Conservation (phyloP, 345 rosid genomes). For the Rhodomyrtus tomentosa region DNA sequence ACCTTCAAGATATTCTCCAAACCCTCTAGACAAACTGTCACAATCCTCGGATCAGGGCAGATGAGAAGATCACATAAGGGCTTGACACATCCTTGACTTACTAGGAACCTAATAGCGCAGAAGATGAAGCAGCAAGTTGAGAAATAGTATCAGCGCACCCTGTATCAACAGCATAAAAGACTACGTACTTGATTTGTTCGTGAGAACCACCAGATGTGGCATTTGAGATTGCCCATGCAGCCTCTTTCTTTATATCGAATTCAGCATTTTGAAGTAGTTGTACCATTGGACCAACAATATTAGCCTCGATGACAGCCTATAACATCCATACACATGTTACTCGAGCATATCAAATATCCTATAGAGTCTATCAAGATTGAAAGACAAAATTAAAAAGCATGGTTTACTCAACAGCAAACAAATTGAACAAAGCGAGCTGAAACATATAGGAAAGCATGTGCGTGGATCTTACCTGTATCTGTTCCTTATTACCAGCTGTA, state of each 20-base stretch:
- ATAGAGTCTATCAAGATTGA: background rate
- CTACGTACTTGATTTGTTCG: conserved; percentile 43
- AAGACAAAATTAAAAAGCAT: background rate
- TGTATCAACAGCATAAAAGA: background rate
- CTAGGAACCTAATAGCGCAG: conserved; percentile 17
- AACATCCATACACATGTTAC: background rate
- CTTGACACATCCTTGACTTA: conserved; percentile 41
- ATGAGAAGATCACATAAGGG: conserved; percentile 47
- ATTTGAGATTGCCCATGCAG: conserved; percentile 52
- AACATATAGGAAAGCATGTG: background rate
- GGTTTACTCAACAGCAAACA: background rate
- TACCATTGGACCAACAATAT: conserved; percentile 28
- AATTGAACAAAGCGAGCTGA: background rate
- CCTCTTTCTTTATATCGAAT: conserved; percentile 52
- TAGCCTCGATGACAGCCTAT: conserved; percentile 39
- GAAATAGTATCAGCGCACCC: background rate
- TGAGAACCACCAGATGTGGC: conserved; percentile 50
- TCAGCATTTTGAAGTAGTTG: conserved; percentile 45
- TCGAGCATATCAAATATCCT: background rate
- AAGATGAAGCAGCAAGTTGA: background rate
- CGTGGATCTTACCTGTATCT: conserved; percentile 11
- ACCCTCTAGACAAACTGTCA: conserved; percentile 48
- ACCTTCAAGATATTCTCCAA: conserved; percentile 49
- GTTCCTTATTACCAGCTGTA: conserved; percentile 43
- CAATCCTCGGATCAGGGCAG: conserved; percentile 52